phyloP scores from a whole-genome alignment of 2,329 filamentous ascomycete genomes.

The Aspergillus carbonarius region DNA sequence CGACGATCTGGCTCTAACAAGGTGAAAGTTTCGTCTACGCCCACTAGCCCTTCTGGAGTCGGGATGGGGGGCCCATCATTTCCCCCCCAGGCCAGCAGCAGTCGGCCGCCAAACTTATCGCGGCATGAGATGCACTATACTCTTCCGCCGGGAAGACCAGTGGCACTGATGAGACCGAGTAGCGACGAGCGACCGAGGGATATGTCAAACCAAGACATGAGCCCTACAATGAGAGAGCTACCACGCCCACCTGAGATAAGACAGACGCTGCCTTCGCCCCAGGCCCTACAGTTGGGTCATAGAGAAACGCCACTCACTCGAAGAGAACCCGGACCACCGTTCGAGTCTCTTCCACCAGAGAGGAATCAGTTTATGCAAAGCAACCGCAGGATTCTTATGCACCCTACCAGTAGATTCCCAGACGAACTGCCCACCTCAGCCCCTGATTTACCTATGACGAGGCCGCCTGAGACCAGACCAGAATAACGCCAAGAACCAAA shows the following conservation, averaged over 20 bases:
- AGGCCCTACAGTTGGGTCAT: slow-evolving; percentile 30
- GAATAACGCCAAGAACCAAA: slow-evolving; percentile 13
- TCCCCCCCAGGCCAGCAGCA: slow-evolving; percentile 16
- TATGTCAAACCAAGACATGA: slow-evolving; percentile 21
- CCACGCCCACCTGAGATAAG: slow-evolving; percentile 27
- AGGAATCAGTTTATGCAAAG: slow-evolving; percentile 26
- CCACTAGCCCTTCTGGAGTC: slow-evolving; percentile 31
- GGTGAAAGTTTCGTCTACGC: slow-evolving; percentile 29
- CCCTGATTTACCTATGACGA: slow-evolving; percentile 21
- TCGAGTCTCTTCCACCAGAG: slow-evolving; percentile 23
- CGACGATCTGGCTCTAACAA: slow-evolving; percentile 27
- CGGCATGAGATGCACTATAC: slow-evolving; percentile 24
- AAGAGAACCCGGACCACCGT: slow-evolving; percentile 23
- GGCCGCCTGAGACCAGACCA: slow-evolving; percentile 19
- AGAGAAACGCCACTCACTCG: slow-evolving; percentile 25
- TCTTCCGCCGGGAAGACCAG: slow-evolving; percentile 15
- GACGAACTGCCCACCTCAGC: slow-evolving; percentile 23
- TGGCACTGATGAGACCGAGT: slow-evolving; percentile 15
- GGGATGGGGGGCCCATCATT: slow-evolving; percentile 22
- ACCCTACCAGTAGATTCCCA: slow-evolving; percentile 24
- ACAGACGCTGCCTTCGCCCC: slow-evolving; percentile 33
- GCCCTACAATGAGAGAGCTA: slow-evolving; percentile 27
- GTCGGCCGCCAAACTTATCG: slow-evolving; percentile 15
- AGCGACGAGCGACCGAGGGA: slow-evolving; percentile 23
- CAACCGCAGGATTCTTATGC: slow-evolving; percentile 23